Evolutionary conservation across 2,329 filamentous ascomycete genomes (phyloP).

Genomic region (Colletotrichum orchidophilum): DNA sequence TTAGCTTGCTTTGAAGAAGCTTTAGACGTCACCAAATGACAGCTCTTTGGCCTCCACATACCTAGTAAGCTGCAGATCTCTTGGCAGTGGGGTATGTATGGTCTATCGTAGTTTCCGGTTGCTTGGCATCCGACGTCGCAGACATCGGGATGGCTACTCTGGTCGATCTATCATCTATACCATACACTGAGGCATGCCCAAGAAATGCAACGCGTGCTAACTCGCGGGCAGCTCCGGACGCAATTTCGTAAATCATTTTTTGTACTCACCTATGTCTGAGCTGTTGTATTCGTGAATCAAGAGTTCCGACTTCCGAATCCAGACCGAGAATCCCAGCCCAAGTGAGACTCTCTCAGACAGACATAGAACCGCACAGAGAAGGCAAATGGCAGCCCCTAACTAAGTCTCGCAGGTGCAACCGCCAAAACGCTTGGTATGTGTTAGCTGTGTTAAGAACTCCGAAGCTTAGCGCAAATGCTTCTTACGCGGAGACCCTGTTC

Average conservation of each 20-base stretch:
- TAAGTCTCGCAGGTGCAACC: neutral
- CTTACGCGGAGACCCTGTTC: neutral
- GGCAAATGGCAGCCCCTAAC: neutral
- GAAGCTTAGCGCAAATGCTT: neutral
- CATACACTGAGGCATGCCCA: neutral
- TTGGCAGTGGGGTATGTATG: neutral
- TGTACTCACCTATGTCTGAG: neutral
- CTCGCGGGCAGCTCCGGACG: neutral
- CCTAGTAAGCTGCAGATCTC: neutral
- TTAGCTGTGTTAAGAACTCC: neutral
- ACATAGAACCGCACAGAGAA: neutral
- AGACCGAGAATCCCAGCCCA: neutral
- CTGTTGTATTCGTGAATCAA: neutral
- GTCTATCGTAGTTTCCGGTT: neutral
- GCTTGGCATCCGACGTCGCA: neutral
- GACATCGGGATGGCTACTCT: neutral
- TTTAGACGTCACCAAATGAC: constrained; percentile 15
- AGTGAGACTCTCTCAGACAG: neutral
- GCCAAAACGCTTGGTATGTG: too few relatives aligned
- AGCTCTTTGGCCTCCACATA: neutral
- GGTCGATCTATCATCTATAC: neutral
- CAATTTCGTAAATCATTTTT: neutral
- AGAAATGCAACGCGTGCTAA: neutral
- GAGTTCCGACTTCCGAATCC: neutral
- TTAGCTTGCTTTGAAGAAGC: neutral